Evolutionary conservation across 495 filamentous ascomycete species (phyloP).

Genomic region (Polyplosphaeria fusca): DNA sequence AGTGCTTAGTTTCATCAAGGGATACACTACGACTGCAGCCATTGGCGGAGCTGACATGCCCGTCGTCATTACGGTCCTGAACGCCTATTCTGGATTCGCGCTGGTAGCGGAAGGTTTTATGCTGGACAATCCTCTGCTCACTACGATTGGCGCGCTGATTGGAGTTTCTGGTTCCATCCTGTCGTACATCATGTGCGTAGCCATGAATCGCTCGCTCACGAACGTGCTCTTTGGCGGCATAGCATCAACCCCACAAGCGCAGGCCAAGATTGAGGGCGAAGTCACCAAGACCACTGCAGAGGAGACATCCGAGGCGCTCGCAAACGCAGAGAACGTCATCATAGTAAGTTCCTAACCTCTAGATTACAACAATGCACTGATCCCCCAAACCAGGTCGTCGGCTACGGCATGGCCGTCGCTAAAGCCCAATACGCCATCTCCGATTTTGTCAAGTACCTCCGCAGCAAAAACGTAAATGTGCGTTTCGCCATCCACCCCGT

Average conservation of each 20-base stretch:
- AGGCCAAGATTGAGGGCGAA: slow-evolving; percentile 70
- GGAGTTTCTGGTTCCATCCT: slow-evolving; percentile 79
- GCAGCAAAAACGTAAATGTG: slow-evolving; percentile 66
- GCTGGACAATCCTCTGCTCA: slow-evolving; percentile 78
- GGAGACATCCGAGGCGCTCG: slow-evolving; percentile 67
- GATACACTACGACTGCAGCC: slow-evolving; percentile 74
- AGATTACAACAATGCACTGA: background rate
- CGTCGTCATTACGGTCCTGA: slow-evolving; percentile 80
- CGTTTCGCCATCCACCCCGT: slow-evolving; percentile 86
- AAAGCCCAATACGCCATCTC: slow-evolving; percentile 83
- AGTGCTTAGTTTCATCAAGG: slow-evolving; percentile 72
- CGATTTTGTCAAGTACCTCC: slow-evolving; percentile 68
- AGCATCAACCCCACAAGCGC: slow-evolving; percentile 53
- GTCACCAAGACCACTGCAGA: slow-evolving; percentile 70
- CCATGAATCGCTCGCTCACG: slow-evolving; percentile 76
- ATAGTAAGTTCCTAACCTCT: slow-evolving; percentile 52
- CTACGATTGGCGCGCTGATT: slow-evolving; percentile 74
- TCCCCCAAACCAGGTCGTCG: slow-evolving; percentile 47
- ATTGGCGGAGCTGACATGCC: slow-evolving; percentile 88
- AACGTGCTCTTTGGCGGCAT: slow-evolving; percentile 83
- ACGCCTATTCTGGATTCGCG: slow-evolving; percentile 81
- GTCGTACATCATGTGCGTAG: slow-evolving; percentile 62
- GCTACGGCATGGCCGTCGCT: slow-evolving; percentile 84
- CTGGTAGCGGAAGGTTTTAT: slow-evolving; percentile 81
- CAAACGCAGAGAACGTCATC: slow-evolving; percentile 71